A percentile compares a stretch with the other conserved stretches of the same genome.
Evolutionary conservation across 768 basidiomycete genomes (phyloP).

Genomic region (Cyclocybe aegerita): DNA sequence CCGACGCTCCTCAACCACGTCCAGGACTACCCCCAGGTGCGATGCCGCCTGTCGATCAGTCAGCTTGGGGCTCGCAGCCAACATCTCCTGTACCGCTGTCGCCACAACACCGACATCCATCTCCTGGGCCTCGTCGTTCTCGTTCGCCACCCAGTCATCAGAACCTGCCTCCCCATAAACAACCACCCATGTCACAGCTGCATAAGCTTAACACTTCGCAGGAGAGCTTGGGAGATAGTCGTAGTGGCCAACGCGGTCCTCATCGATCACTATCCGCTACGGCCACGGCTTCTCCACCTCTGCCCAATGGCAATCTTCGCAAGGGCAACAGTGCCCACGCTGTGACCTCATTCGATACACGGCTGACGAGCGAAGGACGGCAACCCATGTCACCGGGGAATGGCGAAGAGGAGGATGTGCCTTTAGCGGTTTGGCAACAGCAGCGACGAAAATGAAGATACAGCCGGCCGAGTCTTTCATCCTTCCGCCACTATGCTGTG

Average conservation of each 20-base stretch:
- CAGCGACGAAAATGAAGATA: slow-evolving; percentile 54
- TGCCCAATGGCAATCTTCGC: slow-evolving; percentile 52
- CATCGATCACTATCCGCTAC: slow-evolving; percentile 75
- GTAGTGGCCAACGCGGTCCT: slow-evolving; percentile 39
- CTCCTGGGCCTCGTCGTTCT: slow-evolving; percentile 35
- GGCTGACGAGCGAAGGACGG: slow-evolving; percentile 40
- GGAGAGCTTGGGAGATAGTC: slow-evolving; percentile 27
- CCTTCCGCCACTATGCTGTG: background rate
- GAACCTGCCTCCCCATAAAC: slow-evolving; percentile 13
- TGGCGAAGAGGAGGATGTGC: slow-evolving; percentile 77
- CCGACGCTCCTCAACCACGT: slow-evolving; percentile 32
- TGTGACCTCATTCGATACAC: slow-evolving; percentile 36
- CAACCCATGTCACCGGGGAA: slow-evolving; percentile 23
- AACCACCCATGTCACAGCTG: slow-evolving; percentile 32
- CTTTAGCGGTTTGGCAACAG: slow-evolving; percentile 78
- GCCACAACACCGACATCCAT: slow-evolving; percentile 7
- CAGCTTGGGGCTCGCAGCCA: slow-evolving; percentile 33
- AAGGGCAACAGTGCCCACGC: slow-evolving; percentile 72
- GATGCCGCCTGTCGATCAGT: slow-evolving; percentile 54
- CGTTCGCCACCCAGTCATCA: slow-evolving; percentile 52
- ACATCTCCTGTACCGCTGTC: slow-evolving; percentile 19
- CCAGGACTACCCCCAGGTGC: slow-evolving; percentile 56
- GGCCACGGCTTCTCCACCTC: slow-evolving; percentile 40
- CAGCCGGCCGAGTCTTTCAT: slow-evolving; percentile 4
- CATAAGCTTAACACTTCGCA: slow-evolving; percentile 33